Base-by-base conservation (phyloP, 164 flowering plant genomes). In the Piper longum region DNA sequence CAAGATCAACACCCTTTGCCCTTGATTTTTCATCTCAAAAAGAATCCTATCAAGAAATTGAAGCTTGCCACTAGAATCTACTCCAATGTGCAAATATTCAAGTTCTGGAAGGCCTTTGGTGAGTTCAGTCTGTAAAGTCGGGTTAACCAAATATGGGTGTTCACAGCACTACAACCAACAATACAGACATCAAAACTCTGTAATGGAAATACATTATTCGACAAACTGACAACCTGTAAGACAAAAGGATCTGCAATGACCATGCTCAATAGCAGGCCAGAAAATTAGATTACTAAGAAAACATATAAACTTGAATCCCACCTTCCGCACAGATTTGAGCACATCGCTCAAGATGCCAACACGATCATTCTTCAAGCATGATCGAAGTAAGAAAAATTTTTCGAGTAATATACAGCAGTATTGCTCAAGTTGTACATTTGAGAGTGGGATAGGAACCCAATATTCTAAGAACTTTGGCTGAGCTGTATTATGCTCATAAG, bases 51-150 rank as follows among this genome's bases (percentile, higher is more conserved):
- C 97, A 65, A 95, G 91, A 69, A 88, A 76, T 60, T 80, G 79
- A 41, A 95, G 75, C 77, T 95, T 95, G 57, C 90, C 96, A 64
- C 97, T 85, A 41, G 93, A 96, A 70, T 81, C 86, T 72, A 91
- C 73, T 64, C 86, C 97, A 71, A 87, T 68, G 63, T 85, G 83
- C 78, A 91, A 70, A 63, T 69, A 61, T 61, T 83, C 83, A 59
- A 42, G 55, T 36, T n/a, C 73, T 52, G 76, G 61, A 69, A 72
- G 78, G 51, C 62, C 81, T 64, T 82, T 73, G 11, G 75, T 74
- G 13, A 87, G 75, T 56, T 60, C 66, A 12, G 36, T 5, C 71
- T 78, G 89, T 52, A 89, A 66, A 39, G 78, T 74, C 2, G 58
- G 54, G 72, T 88, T 85, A 69, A 81, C 72, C 62, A 84, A 68